A percentile compares a stretch with the other conserved stretches of the same genome.
phyloP scores from a whole-genome alignment of 2,329 filamentous ascomycete genomes.

The Colletotrichum shisoi region DNA sequence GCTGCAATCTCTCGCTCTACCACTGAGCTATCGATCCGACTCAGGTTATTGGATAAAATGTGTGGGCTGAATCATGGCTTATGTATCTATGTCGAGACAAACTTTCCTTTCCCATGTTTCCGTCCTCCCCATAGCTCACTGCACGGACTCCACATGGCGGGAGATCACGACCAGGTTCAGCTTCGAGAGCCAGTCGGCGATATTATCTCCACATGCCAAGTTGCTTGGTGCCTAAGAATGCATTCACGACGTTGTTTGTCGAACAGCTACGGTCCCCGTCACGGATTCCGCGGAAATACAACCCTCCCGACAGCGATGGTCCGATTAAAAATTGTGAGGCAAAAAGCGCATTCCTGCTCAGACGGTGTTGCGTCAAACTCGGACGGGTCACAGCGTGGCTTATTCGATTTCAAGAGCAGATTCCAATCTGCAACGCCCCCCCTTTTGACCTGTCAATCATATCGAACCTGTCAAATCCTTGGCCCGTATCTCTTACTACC shows the following conservation, averaged over 20 bases:
- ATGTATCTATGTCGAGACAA: not conserved
- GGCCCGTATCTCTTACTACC: not conserved
- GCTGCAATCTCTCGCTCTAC: slow-evolving; percentile 40
- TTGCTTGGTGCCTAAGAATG: not conserved
- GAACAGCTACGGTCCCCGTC: not conserved
- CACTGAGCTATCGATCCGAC: slow-evolving; percentile 39
- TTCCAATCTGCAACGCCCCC: not conserved
- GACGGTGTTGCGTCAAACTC: slow-evolving; percentile 26
- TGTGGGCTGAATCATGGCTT: no score
- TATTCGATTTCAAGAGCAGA: not conserved
- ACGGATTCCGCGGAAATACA: not conserved
- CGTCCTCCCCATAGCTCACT: not conserved
- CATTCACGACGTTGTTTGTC: not conserved
- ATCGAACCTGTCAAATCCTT: slow-evolving; percentile 9
- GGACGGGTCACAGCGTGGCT: slow-evolving; percentile 20
- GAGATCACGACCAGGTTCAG: slow-evolving; percentile 27
- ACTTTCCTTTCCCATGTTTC: no score
- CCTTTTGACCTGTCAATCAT: not conserved
- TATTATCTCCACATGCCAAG: slow-evolving; percentile 9
- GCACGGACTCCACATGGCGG: slow-evolving; percentile 10
- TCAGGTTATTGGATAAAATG: not conserved
- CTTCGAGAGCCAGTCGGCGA: slow-evolving; percentile 12
- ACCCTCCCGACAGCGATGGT: not conserved
- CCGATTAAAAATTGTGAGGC: not conserved
- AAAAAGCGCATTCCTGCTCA: slow-evolving; percentile 19